phyloP scores from a whole-genome alignment of 2,329 filamentous ascomycete species.

The Sclerotinia trifoliorum region DNA sequence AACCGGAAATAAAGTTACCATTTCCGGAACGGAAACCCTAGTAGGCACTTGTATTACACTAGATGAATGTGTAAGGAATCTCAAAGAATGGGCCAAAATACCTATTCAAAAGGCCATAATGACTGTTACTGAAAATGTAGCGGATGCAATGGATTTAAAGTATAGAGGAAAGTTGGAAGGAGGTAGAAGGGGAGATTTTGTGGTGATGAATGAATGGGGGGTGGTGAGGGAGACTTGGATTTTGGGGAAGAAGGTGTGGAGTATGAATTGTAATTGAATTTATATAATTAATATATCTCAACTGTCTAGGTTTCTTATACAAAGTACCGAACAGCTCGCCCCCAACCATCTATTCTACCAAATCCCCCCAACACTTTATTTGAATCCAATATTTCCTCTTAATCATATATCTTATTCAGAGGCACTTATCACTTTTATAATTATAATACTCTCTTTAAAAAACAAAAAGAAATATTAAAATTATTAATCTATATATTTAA shows the following conservation, averaged over 20 bases:
- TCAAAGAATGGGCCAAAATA: slow-evolving; percentile 35
- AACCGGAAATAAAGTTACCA: slow-evolving; percentile 48
- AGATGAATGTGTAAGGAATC: slow-evolving; percentile 49
- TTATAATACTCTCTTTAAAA: too few relatives aligned
- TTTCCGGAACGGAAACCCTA: slow-evolving; percentile 52
- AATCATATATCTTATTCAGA: too few relatives aligned
- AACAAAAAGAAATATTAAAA: too few relatives aligned
- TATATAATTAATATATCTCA: too few relatives aligned
- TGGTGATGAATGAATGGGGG: slow-evolving; percentile 32
- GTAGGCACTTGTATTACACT: slow-evolving; percentile 53
- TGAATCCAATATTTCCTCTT: too few relatives aligned
- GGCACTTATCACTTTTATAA: too few relatives aligned
- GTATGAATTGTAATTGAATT: neutral
- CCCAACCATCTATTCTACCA: too few relatives aligned
- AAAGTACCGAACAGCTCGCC: too few relatives aligned
- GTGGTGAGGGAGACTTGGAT: slow-evolving; percentile 35
- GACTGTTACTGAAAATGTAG: slow-evolving; percentile 38
- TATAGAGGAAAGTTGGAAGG: slow-evolving; percentile 34
- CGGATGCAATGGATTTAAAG: slow-evolving; percentile 30
- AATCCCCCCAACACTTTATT: too few relatives aligned
- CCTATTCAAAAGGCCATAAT: slow-evolving; percentile 33
- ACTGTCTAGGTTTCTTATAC: too few relatives aligned
- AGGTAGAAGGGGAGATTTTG: slow-evolving; percentile 36
- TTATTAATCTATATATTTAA: too few relatives aligned
- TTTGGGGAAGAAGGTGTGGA: slow-evolving; percentile 30